Evolutionary conservation across 805 yeast species (phyloP).

Genomic region (Saturnispora ahearnii): DNA sequence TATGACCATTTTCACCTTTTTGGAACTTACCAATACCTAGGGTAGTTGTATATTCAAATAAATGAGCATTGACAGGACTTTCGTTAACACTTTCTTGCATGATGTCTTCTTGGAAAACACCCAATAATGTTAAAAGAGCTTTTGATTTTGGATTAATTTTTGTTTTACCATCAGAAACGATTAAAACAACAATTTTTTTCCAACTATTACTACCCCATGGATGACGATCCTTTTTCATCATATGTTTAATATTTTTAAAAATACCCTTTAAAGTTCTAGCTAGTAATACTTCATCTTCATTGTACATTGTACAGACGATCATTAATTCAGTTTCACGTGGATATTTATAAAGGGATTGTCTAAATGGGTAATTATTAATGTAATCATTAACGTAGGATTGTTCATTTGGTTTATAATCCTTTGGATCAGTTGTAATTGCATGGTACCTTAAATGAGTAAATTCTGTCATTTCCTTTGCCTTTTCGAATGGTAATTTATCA

Average conservation of each 20-base stretch:
- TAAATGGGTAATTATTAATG: constrained; percentile 34
- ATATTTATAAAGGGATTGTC: constrained; percentile 67
- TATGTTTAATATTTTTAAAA: constrained; percentile 73
- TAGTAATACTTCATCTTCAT: constrained; percentile 74
- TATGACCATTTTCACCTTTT: constrained; percentile 39
- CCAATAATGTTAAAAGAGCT: constrained; percentile 73
- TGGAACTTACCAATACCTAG: constrained; percentile 53
- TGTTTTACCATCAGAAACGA: constrained; percentile 85
- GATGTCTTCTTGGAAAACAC: constrained; percentile 89
- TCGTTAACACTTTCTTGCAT: constrained; percentile 86
- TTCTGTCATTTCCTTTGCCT: constrained; percentile 32
- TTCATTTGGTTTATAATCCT: constrained; percentile 42
- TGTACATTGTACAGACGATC: constrained; percentile 86
- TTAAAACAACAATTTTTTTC: constrained; percentile 84
- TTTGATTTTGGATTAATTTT: constrained; percentile 72
- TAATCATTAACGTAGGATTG: constrained; percentile 38
- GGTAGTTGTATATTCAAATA: constrained; percentile 87
- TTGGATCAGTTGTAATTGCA: constrained; percentile 89
- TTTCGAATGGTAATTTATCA: constrained; percentile 35
- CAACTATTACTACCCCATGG: constrained; percentile 91
- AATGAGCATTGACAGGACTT: constrained; percentile 71
- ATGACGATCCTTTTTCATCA: constrained; percentile 41
- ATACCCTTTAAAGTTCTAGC: constrained; percentile 86
- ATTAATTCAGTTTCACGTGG: constrained; percentile 78
- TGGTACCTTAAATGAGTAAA: constrained; percentile 83